Evolutionary conservation across 2,329 filamentous ascomycete genomes (phyloP).

Genomic region (Pseudogymnoascus sp.): DNA sequence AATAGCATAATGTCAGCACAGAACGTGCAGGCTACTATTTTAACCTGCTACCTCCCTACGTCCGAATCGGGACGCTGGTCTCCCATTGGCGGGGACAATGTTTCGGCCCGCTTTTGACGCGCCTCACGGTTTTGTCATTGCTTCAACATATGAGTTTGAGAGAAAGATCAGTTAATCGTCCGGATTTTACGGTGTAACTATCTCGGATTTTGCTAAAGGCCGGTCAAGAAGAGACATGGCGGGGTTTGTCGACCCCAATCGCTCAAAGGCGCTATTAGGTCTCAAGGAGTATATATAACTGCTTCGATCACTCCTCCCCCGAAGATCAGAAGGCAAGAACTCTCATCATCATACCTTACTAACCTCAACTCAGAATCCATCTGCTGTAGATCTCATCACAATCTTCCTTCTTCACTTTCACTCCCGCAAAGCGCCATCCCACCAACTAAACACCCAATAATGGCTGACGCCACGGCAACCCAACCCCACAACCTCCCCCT

Average conservation of each 20-base stretch:
- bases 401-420: neutral
- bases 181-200: neutral
- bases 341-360: neutral
- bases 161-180: neutral
- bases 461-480: neutral
- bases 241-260: neutral
- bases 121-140: neutral
- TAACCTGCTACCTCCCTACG: neutral
- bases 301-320: neutral
- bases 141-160: neutral
- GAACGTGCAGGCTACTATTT: neutral
- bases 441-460: neutral
- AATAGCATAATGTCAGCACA: neutral
- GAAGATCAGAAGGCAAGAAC: neutral
- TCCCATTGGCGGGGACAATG: neutral
- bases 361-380: neutral
- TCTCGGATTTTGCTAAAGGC: conserved; percentile 4
- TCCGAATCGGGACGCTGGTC: neutral
- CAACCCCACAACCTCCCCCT: conserved; percentile 13
- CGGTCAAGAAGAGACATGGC: neutral
- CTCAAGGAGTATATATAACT: neutral
- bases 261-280: neutral
- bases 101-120: neutral
- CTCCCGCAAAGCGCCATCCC: too few relatives aligned
- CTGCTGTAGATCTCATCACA: neutral